phyloP scores from a whole-genome alignment of 371 early-diverging fungal genomes.

The Massospora cicadina region DNA sequence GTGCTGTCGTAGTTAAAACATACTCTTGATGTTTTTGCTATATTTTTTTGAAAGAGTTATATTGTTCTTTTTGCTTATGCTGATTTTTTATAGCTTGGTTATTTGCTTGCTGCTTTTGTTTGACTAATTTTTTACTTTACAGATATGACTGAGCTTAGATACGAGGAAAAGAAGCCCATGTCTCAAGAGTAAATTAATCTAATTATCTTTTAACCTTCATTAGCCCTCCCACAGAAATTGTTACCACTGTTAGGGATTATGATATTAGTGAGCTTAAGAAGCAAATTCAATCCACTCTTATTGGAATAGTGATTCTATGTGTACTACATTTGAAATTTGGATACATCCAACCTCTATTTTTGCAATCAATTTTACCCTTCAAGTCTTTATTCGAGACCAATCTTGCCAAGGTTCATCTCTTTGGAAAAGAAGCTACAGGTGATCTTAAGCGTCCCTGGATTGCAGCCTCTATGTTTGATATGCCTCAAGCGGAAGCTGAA shows the following conservation, averaged over 20 bases:
- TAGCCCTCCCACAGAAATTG: constrained; percentile 21
- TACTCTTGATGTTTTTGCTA: background rate
- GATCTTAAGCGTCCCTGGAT: constrained; percentile 70
- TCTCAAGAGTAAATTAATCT: constrained; percentile 20
- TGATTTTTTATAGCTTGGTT: background rate
- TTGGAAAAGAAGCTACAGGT: constrained; percentile 64
- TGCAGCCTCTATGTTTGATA: constrained; percentile 44
- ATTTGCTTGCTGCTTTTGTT: too few relatives aligned
- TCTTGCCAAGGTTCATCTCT: constrained; percentile 58
- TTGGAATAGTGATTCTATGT: constrained; percentile 48
- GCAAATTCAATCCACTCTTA: constrained; percentile 42
- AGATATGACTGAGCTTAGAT: constrained; percentile 8
- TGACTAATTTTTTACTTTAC: background rate
- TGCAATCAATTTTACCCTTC: constrained; percentile 72
- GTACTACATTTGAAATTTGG: constrained; percentile 77
- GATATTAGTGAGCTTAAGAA: constrained; percentile 62
- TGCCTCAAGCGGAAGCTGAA: background rate
- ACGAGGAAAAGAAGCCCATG: constrained; percentile 19
- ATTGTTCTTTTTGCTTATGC: too few relatives aligned
- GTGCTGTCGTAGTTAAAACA: background rate
- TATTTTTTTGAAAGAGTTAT: background rate
- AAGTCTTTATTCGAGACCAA: constrained; percentile 51
- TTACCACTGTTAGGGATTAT: constrained; percentile 62
- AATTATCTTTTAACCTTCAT: constrained; percentile 11
- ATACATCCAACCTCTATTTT: constrained; percentile 71